Base-by-base conservation (phyloP, 768 basidiomycete genomes). In the Dioszegia aurantiaca region DNA sequence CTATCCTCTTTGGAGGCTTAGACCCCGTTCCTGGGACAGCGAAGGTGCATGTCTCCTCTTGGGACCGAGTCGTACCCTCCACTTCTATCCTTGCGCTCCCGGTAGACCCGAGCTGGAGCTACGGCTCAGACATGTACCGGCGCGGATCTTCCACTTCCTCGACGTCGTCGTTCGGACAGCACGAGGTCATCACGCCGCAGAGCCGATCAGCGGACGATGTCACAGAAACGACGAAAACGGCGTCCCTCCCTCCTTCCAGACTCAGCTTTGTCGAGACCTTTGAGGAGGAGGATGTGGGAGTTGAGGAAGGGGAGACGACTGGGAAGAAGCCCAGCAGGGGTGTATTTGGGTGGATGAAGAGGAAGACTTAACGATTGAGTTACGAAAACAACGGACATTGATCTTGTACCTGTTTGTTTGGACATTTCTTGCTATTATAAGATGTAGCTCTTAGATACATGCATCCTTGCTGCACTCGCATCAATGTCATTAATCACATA, bases 281-380 rank as follows among this genome's bases (percentile, higher is more conserved):
- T 26, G 39, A 28, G 21, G 23, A 40, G 4, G 24, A 27, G 51
- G 39, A 40, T n/a, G 51, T 26, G 5, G 39, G 23, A 40, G 33
- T 16, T 16, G 39, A 9, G 6, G 3, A 9, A 33, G 48, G n/a
- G 14, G 48, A 30, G 11, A 47, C 30, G 28, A 31, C 26, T 2
- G 36, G 16, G 2, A 41, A 26, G 51, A 53, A 53, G 51, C 14
- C 3, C 12, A 28, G 30, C 16, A 40, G 21, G 23, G 26, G 51
- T 3, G 14, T 53, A n/a, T 53, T 53, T 53, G 51, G 51, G 36
- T 53, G 51, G 51, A 53, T 53, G 51, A 53, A 28, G 39, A 8
- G 39, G 24, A 53, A 40, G 51, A 8, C 37, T 4, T 53, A 8
- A 11, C 4, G 44, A 23, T 26, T 9, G 12, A 17, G 26, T 45